Percentiles rank a stretch among this genome's conserved stretches.
Conservation (phyloP, 352 stramenopile species). For the Bremia lactucae region DNA sequence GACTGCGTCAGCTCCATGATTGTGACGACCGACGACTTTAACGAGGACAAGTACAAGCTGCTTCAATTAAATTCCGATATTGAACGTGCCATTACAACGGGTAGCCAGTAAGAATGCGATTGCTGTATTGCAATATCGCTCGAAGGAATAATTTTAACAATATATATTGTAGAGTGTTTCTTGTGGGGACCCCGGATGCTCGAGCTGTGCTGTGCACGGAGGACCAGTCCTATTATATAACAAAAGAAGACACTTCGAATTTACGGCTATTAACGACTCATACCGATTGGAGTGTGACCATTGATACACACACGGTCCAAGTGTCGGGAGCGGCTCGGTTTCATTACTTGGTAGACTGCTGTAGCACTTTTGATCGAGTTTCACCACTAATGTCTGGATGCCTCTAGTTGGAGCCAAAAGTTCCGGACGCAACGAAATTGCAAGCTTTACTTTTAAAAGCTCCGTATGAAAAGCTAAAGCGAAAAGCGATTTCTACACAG, state of each 20-base stretch:
- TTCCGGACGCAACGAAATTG: conserved; percentile 41
- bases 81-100: conserved; percentile 38
- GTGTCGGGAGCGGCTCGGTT: conserved; percentile 44
- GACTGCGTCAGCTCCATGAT: no score
- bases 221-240: conserved; percentile 57
- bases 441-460: conserved; percentile 53
- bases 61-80: conserved; percentile 56
- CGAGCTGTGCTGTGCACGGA: conserved; percentile 64
- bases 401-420: conserved; percentile 51
- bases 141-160: no score
- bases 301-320: conserved; percentile 23
- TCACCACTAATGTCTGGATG: background rate
- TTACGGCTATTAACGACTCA: conserved; percentile 57
- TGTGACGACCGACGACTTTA: conserved; percentile 44
- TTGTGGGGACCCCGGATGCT: conserved; percentile 43
- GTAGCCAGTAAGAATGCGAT: conserved; percentile 26
- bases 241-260: conserved; percentile 78
- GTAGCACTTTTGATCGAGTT: background rate
- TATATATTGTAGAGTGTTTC: conserved; percentile 31
- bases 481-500: conserved; percentile 18
- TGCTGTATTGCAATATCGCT: no score
- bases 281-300: conserved; percentile 31
- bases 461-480: conserved; percentile 34
- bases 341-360: conserved; percentile 47
- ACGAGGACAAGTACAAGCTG: conserved; percentile 40